Percentiles rank a stretch among this genome's conserved stretches.
These are phyloP conservation scores for Clausena lansium DNA, from an alignment of 345 rosid genomes.

Conservation along the genomic window DNA sequence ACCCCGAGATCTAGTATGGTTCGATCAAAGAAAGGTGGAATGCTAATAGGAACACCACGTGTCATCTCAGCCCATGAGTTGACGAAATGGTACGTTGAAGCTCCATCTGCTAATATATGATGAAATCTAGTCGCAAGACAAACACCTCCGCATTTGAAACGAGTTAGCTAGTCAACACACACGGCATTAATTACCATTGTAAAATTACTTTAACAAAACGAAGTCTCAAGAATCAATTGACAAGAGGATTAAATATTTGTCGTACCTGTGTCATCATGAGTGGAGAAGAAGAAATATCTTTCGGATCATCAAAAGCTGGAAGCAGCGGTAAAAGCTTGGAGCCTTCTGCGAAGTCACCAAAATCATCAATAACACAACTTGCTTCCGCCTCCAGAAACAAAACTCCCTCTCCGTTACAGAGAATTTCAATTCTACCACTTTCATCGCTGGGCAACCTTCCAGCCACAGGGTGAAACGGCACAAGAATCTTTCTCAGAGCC, in stretches of 20 bases:
- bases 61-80: conserved; percentile 10
- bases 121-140: conserved; percentile 8
- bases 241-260: not conserved
- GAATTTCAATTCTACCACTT: conserved; percentile 24
- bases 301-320: conserved; percentile 23
- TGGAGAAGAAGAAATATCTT: conserved; percentile 25
- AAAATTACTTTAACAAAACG: not conserved
- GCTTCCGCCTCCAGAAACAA: conserved; percentile 32
- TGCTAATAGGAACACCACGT: not conserved
- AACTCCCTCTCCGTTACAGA: conserved; percentile 33
- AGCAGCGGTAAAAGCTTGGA: conserved; percentile 11
- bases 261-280: conserved; percentile 28
- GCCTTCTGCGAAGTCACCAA: not conserved
- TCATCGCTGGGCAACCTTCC: conserved; percentile 28
- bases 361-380: conserved; percentile 1
- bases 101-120: conserved; percentile 9
- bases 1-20: not conserved
- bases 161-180: not conserved
- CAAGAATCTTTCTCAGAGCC: conserved; percentile 30
- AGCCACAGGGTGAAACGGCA: conserved; percentile 35
- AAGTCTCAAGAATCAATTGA: no score
- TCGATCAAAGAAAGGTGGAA: conserved; percentile 4
- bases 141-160: conserved; percentile 19
- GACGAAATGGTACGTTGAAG: not conserved
- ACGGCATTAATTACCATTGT: no score